Evolutionary conservation across 345 rosid genomes (phyloP), one percentile per base, ranked within the genome.

Genomic region (Melaleuca alternifolia): DNA sequence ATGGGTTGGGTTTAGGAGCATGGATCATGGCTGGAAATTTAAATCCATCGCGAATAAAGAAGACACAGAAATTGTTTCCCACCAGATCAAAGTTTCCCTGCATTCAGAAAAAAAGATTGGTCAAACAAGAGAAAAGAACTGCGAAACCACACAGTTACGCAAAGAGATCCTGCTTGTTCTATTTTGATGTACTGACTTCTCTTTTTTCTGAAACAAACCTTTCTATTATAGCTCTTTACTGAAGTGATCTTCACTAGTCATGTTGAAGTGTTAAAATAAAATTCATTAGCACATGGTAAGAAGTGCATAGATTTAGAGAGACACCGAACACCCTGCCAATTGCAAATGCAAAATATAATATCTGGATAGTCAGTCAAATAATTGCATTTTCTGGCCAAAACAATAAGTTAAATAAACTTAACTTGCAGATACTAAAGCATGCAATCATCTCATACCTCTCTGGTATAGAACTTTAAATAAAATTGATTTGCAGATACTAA

Each of bases 81-180:
- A 97, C 99, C 26, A 97, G 96, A 93, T 97, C 99, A 91, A 97
- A 97, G 89, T 97, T 97, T 50, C 99, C 99, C 99, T 97, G 93
- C 46, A 84, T 87, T 86, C 81, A 83, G 57, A 56, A 88, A 50
- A 52, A 6, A 53, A 23, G 14, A 51, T 11, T 33, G 46, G 1
- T 83, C 48, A 16, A 28, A 30, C 46, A 54, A 28, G 15, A 33
- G 33, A 52, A 50, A 28, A 20, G 24, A 83, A 33, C 41, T 3
- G 24, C n/a, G 46, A 54, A 18, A 51, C 46, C 12, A 21, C 61
- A n/a, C 61, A 56, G 24, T 24, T 24, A 33, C 23, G 79, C 33
- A 13, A 71, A 71, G 33, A 59, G 79, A 71, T 33, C 2, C 24
- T 71, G 41, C 89, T 96, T 91, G 41, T 71, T 54, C 59, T 23